Percentiles rank a stretch among this genome's conserved stretches.
phyloP scores from a whole-genome alignment of 768 basidiomycete genomes.

The Rhodotorula graminis region DNA sequence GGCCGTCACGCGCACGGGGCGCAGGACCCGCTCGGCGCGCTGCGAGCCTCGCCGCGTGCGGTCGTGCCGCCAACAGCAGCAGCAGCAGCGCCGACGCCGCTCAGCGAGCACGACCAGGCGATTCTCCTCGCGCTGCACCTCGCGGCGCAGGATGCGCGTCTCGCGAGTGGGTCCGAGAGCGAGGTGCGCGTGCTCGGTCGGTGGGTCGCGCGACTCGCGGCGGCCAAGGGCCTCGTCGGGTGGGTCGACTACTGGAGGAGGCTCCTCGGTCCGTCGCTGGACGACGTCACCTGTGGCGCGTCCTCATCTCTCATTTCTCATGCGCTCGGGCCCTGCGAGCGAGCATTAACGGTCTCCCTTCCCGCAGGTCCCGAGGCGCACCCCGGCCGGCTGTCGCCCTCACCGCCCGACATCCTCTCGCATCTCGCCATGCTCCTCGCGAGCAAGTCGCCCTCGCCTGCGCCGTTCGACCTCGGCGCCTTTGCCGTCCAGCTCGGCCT shows the following conservation, averaged over 20 bases:
- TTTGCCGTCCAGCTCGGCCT: background rate
- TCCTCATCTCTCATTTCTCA: no score
- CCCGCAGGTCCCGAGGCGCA: background rate
- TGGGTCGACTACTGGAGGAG: slow-evolving; percentile 2
- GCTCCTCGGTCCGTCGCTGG: background rate
- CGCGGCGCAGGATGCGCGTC: slow-evolving; percentile 56
- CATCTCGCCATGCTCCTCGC: background rate
- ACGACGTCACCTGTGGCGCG: background rate
- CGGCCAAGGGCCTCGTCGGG: background rate
- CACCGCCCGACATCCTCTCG: background rate
- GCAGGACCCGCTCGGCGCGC: background rate
- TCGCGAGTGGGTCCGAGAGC: slow-evolving; percentile 25
- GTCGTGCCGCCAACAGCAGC: no score
- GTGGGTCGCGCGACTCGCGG: slow-evolving; percentile 37
- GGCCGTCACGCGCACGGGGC: background rate
- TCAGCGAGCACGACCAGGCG: slow-evolving; percentile 53
- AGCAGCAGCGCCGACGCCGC: background rate
- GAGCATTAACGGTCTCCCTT: no score
- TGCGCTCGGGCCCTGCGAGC: no score
- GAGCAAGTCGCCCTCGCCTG: background rate
- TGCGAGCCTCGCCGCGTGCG: background rate
- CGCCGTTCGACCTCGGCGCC: background rate
- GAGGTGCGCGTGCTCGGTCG: slow-evolving; percentile 25
- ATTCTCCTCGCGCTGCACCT: slow-evolving; percentile 72
- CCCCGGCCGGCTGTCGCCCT: background rate